A percentile compares a stretch with the other conserved stretches of the same genome.
phyloP scores from a whole-genome alignment of 2,329 filamentous ascomycete species.

The Fusarium sp. region DNA sequence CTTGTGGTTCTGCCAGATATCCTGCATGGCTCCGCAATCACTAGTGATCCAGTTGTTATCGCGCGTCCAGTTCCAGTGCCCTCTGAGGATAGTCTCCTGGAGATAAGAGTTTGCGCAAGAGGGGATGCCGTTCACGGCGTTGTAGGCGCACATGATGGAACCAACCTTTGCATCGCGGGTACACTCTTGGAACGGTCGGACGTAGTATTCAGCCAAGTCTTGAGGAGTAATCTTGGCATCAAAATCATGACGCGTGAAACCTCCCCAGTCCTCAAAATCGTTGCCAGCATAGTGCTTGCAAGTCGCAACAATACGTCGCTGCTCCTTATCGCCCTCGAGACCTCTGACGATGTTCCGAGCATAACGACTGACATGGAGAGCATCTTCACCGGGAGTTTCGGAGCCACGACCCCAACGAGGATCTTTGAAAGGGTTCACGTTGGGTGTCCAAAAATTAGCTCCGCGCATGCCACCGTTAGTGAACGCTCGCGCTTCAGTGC shows the following conservation, averaged over 20 bases:
- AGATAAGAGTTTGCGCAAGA: conserved; percentile 1
- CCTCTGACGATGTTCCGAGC: background rate
- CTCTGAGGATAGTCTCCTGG: background rate
- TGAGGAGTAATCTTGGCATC: background rate
- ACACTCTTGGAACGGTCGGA: background rate
- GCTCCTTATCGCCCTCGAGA: background rate
- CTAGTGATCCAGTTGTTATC: conserved; percentile 13
- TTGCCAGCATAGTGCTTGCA: conserved; percentile 7
- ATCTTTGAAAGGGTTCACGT: conserved; percentile 9
- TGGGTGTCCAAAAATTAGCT: conserved; percentile 1
- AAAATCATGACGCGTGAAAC: background rate
- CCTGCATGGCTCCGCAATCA: conserved; percentile 10
- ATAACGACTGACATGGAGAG: background rate
- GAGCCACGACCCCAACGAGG: conserved; percentile 5
- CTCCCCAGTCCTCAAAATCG: conserved; percentile 10
- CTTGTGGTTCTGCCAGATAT: conserved; percentile 8
- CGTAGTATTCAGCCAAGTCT: conserved; percentile 9
- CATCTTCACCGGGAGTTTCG: conserved; percentile 5
- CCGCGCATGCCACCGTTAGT: background rate
- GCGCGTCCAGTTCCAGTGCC: conserved; percentile 9
- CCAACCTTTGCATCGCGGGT: background rate
- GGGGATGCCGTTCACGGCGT: background rate
- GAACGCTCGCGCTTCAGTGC: background rate
- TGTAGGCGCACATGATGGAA: conserved; percentile 3
- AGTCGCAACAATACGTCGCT: conserved; percentile 3